A percentile compares a stretch with the other conserved stretches of the same genome.
phyloP scores from a whole-genome alignment of 345 rosid genomes.

The Microthlaspi erraticum region DNA sequence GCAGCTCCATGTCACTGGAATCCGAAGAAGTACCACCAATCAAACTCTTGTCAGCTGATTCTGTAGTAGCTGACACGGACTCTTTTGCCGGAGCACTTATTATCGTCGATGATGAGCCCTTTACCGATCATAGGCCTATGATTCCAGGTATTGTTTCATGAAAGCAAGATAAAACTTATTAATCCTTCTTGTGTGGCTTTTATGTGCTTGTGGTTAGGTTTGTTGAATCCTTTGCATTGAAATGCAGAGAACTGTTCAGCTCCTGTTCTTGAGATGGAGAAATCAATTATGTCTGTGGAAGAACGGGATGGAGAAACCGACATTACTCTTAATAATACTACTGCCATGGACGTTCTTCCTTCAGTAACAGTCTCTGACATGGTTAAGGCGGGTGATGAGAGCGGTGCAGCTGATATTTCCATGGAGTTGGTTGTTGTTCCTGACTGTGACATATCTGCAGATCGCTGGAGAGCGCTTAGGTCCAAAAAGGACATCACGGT shows the following conservation, averaged over 20 bases:
- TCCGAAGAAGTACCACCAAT: slow-evolving; percentile 20
- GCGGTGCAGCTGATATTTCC: slow-evolving; percentile 22
- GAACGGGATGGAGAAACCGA: background rate
- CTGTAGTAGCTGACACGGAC: background rate
- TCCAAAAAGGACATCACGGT: slow-evolving; percentile 55
- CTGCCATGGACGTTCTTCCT: background rate
- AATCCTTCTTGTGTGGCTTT: background rate
- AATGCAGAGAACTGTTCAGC: slow-evolving; percentile 31
- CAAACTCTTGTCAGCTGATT: background rate
- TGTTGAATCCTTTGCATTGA: slow-evolving; percentile 7
- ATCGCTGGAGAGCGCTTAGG: slow-evolving; percentile 52
- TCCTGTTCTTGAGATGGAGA: slow-evolving; percentile 37
- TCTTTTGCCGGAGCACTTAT: background rate
- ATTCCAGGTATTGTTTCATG: slow-evolving; percentile 16
- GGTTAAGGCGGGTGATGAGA: slow-evolving; percentile 42
- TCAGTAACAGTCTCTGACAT: background rate
- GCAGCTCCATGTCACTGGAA: slow-evolving; percentile 35
- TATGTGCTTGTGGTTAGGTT: slow-evolving; percentile 3
- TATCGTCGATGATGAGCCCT: slow-evolving; percentile 11
- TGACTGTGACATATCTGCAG: slow-evolving; percentile 48
- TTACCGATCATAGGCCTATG: slow-evolving; percentile 25
- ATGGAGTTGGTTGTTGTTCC: slow-evolving; percentile 53
- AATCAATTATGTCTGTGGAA: slow-evolving; percentile 37
- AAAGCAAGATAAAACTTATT: background rate
- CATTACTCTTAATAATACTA: background rate